Base-by-base conservation (phyloP, 2,329 filamentous ascomycete species). In the Fusarium coicis region DNA sequence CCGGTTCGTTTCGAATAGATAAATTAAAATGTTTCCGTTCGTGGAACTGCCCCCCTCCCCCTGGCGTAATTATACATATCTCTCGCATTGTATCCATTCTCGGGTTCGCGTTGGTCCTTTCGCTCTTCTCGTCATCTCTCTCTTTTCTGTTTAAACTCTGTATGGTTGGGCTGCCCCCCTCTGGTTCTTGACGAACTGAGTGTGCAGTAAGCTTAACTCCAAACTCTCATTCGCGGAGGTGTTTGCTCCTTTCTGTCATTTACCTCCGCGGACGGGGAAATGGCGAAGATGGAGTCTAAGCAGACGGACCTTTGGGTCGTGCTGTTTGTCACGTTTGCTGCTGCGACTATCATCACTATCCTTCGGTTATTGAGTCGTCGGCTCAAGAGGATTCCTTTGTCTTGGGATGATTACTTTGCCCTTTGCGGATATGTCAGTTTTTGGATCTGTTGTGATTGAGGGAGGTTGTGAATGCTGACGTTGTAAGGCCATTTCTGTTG, bases 401-500 rank as follows among this genome's bases (percentile, higher is more conserved):
- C 66, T 4, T 75, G 73, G 73, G 73, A 75, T 44, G 73, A 75
- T 34, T 75, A 68, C 47, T 75, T 75, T 74, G 73, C 73, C 10
- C 42, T 75, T 5, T 68, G 73, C 26, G 68, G 73, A 21, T 75
- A 62, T 36, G 73, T 75, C 9, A 16, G 67, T 44, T 44, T 14
- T 28, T 21, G 18, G 6, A 10, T 10, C 16, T 34, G 18, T 1
- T 16, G 11, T 7, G 26, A 12, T 10, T 3, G 30, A 11, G 5
- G 5, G 30, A 11, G 5, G 5, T 19, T 57, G n/a, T 36, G 1
- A 18, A 7, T 46, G 16, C 66, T 70, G 16, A 70, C 16, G 4
- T 37, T 15, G 1, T n/a, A 10, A 75, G 73, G 63, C 57, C 1
- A 66, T 75, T n/a, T 70, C 73, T 0, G 7, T 75, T 34, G 73